Evolutionary conservation across 2,329 filamentous ascomycete genomes (phyloP), one percentile per base, ranked within the genome.

Genomic region (Curvularia eragrostidis): DNA sequence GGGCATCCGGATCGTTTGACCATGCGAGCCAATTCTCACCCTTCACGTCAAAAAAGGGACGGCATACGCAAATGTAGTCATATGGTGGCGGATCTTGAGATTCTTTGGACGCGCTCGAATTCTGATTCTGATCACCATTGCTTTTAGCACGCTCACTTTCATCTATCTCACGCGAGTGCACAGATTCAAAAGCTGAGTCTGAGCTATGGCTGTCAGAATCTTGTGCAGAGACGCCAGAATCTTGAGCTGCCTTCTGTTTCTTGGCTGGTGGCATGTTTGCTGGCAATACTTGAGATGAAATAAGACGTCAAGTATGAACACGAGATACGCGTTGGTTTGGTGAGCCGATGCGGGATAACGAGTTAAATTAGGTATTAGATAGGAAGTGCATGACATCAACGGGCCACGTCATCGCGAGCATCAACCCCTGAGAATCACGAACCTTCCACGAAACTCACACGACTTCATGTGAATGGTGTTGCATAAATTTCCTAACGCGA

Each of bases 11-110:
- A n/a, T 48, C 38, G n/a, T 23, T 36, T 0, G 44, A 41, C 49
- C 54, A 56, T 3, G 50, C 32, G 2, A 48, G 48, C 57, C 53
- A 57, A 19, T 64, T 58, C 12, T 32, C 32, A 43, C 52, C 52
- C 28, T 64, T 39, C 7, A 56, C 32, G 48, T 66, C 62, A 44
- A 63, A 66, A 30, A 56, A 49, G 2, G 60, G 64, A 24, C 56
- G 64, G 12, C 58, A 48, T 30, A 63, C 54, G 32, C 64, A 66
- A 12, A 66, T 41, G 39, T 65, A 66, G 13, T 61, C 60, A 10
- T 65, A 43, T 19, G 54, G 50, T 23, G 24, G 42, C 24, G 51
- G 47, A 10, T 51, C 15, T 7, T n/a, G 6, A 13, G 19, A 0
- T 13, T 36, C 44, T 18, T 34, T 15, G 3, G 19, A 26, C 18